These are phyloP conservation scores for Penicillium palitans DNA, from an alignment of 2,329 filamentous ascomycete species.

Conservation along the genomic window DNA sequence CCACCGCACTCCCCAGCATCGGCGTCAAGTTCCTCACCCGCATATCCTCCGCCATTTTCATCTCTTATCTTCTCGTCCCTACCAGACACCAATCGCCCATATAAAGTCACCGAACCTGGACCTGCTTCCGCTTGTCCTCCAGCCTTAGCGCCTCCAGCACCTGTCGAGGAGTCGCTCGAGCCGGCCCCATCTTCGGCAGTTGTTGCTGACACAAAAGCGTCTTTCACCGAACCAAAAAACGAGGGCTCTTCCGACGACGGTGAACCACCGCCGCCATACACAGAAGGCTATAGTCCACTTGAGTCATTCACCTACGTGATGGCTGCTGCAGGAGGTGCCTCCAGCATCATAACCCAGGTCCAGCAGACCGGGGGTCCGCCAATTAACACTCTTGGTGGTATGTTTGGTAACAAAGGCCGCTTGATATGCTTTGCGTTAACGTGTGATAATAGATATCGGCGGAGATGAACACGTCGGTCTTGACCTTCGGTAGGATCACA, in stretches of 20 bases:
- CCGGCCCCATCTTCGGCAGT: slow-evolving; percentile 49
- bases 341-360: slow-evolving; percentile 99
- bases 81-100: slow-evolving; percentile 39
- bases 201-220: slow-evolving; percentile 77
- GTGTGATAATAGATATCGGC: slow-evolving; percentile 62
- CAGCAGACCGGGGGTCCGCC: slow-evolving; percentile 85
- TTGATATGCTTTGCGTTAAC: background rate
- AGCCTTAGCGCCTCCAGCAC: slow-evolving; percentile 54
- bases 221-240: slow-evolving; percentile 79
- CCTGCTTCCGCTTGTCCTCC: slow-evolving; percentile 50
- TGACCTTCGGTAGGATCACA: slow-evolving; percentile 73
- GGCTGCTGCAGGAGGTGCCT: slow-evolving; percentile 93
- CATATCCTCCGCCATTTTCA: slow-evolving; percentile 62
- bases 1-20: slow-evolving; percentile 45
- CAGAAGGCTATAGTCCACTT: slow-evolving; percentile 88
- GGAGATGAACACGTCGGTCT: slow-evolving; percentile 93
- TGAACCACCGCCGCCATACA: slow-evolving; percentile 94
- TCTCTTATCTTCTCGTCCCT: slow-evolving; percentile 59
- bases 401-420: slow-evolving; percentile 1
- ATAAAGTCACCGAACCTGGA: slow-evolving; percentile 50
- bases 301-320: slow-evolving; percentile 94
- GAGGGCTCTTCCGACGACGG: slow-evolving; percentile 71
- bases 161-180: slow-evolving; percentile 51
- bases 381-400: slow-evolving; percentile 85
- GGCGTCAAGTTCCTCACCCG: slow-evolving; percentile 54